Evolutionary conservation across 768 basidiomycete genomes (phyloP), one percentile per base, ranked within the genome.

Genomic region (Hortiboletus campestris): DNA sequence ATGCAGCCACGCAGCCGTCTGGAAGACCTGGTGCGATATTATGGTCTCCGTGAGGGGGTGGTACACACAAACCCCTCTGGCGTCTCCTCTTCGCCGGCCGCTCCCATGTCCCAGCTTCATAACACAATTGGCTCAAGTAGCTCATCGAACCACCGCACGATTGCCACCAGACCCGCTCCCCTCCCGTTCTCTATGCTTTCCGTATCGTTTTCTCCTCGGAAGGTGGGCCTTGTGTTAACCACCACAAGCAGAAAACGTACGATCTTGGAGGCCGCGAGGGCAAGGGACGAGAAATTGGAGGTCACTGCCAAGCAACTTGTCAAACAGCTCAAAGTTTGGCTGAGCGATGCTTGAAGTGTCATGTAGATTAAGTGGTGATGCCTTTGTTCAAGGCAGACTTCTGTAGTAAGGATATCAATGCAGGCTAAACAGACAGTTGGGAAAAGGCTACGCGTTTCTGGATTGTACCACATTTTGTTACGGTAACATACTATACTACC

Each of bases 1-100:
- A 79, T 76, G 60, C 88, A 93, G 71, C 91, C 91, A 6, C 81
- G 83, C 46, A 81, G 83, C 29, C 75, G 91, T 20, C 67, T 88
- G n/a, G 91, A 93, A 69, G 91, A 93, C 67, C 77, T 93, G 36
- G 77, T 91, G 13, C 66, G 74, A 28, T 53, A 67, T 35, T 74
- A 77, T 48, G 81, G 80, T 34, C 53, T 72, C 6, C 72, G 75
- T 4, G 72, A 73, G 17, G 77, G 74, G 20, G 66, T 76, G 41
- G 65, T 77, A 7, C 58, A 62, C 29, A 47, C 49, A 25, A 53
- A 54, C 31, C 32, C 50, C 5, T 47, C 56, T 10, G 44, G 51
- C 9, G 28, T 36, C 38, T 42, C 50, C 14, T 35, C 65, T 35
- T 45, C 57, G 3, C 43, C 59, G 2, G 13, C 48, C 14, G n/a